Conservation (phyloP, 768 basidiomycete genomes). For the Mycena amicta region DNA sequence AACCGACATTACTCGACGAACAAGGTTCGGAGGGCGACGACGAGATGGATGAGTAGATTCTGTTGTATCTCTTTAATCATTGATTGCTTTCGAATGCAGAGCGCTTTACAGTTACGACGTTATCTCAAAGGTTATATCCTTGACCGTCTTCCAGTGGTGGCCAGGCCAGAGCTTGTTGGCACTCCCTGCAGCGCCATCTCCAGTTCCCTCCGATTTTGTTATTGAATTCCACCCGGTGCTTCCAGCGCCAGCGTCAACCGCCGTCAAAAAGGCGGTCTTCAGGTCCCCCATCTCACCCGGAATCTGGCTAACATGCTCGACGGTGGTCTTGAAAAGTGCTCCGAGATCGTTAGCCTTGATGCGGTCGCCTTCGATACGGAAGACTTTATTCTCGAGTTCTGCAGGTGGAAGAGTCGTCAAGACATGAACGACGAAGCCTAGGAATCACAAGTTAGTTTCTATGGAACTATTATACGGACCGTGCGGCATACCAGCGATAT, state of each 20-base stretch:
- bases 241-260: constrained; percentile 14
- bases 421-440: constrained; percentile 39
- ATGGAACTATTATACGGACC: not conserved
- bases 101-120: not conserved
- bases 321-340: not conserved
- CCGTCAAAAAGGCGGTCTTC: constrained; percentile 1
- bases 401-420: constrained; percentile 32
- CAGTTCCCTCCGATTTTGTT: constrained; percentile 8
- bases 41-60: constrained; percentile 28
- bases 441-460: not conserved
- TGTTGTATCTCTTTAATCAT: constrained; percentile 25
- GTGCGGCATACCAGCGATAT: constrained; percentile 32
- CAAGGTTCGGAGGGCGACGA: constrained; percentile 35
- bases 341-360: not conserved
- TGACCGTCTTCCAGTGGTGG: constrained; percentile 25
- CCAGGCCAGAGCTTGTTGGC: constrained; percentile 25
- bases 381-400: constrained; percentile 26
- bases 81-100: not conserved
- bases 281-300: constrained; percentile 4
- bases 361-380: constrained; percentile 6
- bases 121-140: constrained; percentile 15
- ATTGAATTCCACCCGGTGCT: constrained; percentile 23
- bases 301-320: constrained; percentile 18
- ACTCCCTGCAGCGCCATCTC: constrained; percentile 21
- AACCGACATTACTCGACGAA: constrained; percentile 35